Conservation (phyloP, 495 filamentous ascomycete genomes). For the Hypomontagnella submonticulosa region DNA sequence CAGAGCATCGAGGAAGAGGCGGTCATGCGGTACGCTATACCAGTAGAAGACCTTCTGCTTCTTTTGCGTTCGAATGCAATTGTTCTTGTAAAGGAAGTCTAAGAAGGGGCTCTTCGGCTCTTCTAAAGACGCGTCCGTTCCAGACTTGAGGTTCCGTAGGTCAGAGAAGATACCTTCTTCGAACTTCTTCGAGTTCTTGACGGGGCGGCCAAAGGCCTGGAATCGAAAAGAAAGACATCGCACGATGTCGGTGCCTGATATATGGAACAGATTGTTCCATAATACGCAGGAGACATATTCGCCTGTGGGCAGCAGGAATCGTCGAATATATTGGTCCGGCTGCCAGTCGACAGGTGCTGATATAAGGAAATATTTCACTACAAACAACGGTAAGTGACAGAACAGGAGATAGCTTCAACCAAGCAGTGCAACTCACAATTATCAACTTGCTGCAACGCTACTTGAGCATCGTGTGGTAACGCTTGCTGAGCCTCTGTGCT, state of each 20-base stretch:
- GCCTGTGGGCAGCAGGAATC: conserved; percentile 94
- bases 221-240: conserved; percentile 98
- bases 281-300: conserved; percentile 99
- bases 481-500: conserved; percentile 95
- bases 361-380: conserved; percentile 99
- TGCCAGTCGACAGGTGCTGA: conserved; percentile 98
- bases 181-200: conserved; percentile 99
- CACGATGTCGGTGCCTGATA: conserved; percentile 98
- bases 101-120: conserved; percentile 98
- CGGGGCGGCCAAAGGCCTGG: conserved; percentile 96
- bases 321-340: conserved; percentile 93
- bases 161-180: conserved; percentile 99
- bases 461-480: conserved; percentile 94
- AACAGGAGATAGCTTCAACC: neutral
- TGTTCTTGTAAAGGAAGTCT: conserved; percentile 99
- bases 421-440: conserved; percentile 76
- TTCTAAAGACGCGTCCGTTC: conserved; percentile 98
- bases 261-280: conserved; percentile 99
- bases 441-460: conserved; percentile 97
- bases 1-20: conserved; percentile 95
- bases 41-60: conserved; percentile 99
- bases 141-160: conserved; percentile 95
- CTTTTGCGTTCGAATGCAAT: conserved; percentile 99
- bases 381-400: conserved; percentile 37
- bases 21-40: conserved; percentile 99